Base-by-base conservation (phyloP, 2,329 filamentous ascomycete species). In the Exophiala aquamarina region DNA sequence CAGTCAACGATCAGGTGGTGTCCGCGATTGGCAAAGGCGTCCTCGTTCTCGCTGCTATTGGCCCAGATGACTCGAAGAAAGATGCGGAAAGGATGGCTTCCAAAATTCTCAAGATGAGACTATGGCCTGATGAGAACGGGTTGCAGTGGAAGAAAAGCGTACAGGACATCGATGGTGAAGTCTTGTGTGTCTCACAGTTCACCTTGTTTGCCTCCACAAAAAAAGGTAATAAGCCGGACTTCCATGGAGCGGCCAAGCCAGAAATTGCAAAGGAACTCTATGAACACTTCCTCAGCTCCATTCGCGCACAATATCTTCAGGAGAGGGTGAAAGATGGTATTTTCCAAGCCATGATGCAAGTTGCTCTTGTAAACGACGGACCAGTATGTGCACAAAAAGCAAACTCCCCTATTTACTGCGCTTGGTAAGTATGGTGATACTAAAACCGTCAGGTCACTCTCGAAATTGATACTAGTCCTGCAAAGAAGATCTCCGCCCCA, bases 271-370 rank as follows among this genome's bases (percentile, higher is more conserved):
- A 83, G 60, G 78, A 78, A 52, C 75, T 97, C 5, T 98, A 97
- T 65, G 81, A 91, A 45, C 77, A 85, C 63, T 97, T 98, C 71
- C 82, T 91, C 59, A 72, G 79, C 41, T 87, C 86, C 59, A 82
- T 97, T 33, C 79, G 83, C 59, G 76, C 83, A 44, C 76, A 82
- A 2, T 95, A 97, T 66, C 67, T 73, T 4, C 68, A 79, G 5
- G 87, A 89, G 7, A 84, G 78, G 55, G 91, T 98, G 49, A 90
- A 95, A 65, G 86, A 98, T 65, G 93, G 94, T n/a, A 83, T 92
- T 21, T 98, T 98, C 67, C 92, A 95, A 64, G 93, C 93, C 40
- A 96, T 95, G 91, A 98, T 98, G 93, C 86, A 97, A 63, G 92
- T 98, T 49, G 86, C 87, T 39, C 70, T 96, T 21, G 83, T 96